Evolutionary conservation across 2,329 filamentous ascomycete genomes (phyloP), one percentile per base, ranked within the genome.

Genomic region (Gliomastix tumulicola): DNA sequence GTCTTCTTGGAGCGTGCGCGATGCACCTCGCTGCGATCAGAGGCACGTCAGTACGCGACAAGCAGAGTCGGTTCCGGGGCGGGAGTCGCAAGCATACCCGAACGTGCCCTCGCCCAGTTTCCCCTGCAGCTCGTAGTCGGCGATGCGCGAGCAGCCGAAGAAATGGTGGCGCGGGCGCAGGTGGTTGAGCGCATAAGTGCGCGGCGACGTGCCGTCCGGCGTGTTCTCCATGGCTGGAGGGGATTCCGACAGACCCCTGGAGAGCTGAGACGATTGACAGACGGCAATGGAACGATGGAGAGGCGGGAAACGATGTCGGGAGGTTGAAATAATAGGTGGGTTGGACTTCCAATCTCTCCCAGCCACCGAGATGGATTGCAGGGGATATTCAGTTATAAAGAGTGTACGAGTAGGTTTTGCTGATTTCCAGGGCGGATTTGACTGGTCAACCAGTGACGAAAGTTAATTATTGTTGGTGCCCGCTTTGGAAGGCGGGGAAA

Each of bases 41-140:
- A n/a, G n/a, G n/a, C n/a, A n/a, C n/a, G n/a, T n/a, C n/a, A n/a
- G n/a, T n/a, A n/a, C n/a, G n/a, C n/a, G n/a, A n/a, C n/a, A n/a
- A n/a, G n/a, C n/a, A n/a, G n/a, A n/a, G n/a, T 30, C 27, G 13
- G 7, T 7, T 7, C 13, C 7, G 13, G 17, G 27, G n/a, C 17
- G n/a, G n/a, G n/a, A n/a, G n/a, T n/a, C n/a, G 22, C 13, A 16
- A 15, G 5, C 77, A 49, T 64, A 85, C 81, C 90, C 90, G 64
- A 97, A 97, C 17, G 90, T 97, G 42, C 90, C 90, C 59, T 97
- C 90, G 48, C 90, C 90, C 38, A 98, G 76, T 63, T 94, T 94
- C 36, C 79, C 79, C 47, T 84, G 65, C 25, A 92, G 67, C 48
- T 89, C 84, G 57, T 92, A 94, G 47, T 88, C 83, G 48, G 69